Conservation (phyloP, 2,329 filamentous ascomycete genomes). For the Lomentospora prolificans region DNA sequence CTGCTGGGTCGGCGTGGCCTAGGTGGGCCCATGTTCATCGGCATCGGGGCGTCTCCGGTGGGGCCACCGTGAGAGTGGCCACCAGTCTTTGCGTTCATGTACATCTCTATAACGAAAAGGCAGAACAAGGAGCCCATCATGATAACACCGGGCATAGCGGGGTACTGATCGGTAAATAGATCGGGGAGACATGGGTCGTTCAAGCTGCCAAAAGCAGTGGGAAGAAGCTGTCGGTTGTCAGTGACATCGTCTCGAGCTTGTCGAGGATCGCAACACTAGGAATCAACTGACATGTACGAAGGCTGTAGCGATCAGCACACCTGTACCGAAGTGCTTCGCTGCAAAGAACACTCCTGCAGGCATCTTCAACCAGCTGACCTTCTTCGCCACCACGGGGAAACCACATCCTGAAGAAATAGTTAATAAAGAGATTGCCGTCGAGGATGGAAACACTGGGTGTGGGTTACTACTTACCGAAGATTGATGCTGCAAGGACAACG, state of each 20-base stretch:
- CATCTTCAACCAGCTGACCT: constrained; percentile 48
- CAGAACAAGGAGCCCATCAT: constrained; percentile 54
- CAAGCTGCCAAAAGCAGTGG: constrained; percentile 46
- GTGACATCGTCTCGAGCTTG: no score
- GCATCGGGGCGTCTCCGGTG: constrained; percentile 23
- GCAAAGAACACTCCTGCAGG: constrained; percentile 48
- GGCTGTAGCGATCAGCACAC: constrained; percentile 62
- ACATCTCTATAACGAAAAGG: constrained; percentile 55
- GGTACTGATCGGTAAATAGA: constrained; percentile 49
- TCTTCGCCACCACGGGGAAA: constrained; percentile 43
- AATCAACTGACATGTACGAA: constrained; percentile 53
- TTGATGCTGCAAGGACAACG: constrained; percentile 28
- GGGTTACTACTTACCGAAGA: constrained; percentile 21
- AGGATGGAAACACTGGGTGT: neutral
- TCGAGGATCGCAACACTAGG: no score
- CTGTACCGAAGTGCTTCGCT: constrained; percentile 60
- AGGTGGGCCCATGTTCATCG: constrained; percentile 12
- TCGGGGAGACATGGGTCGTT: constrained; percentile 46
- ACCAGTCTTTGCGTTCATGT: constrained; percentile 47
- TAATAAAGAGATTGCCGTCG: constrained; percentile 10
- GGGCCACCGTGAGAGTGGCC: constrained; percentile 50
- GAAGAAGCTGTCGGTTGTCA: constrained; percentile 40
- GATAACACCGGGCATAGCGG: constrained; percentile 53
- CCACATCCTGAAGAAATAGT: constrained; percentile 27
- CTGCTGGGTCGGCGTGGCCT: constrained; percentile 22